Evolutionary conservation across 2,329 filamentous ascomycete species (phyloP), one percentile per base, ranked within the genome.

Genomic region (Penicillium paneum): DNA sequence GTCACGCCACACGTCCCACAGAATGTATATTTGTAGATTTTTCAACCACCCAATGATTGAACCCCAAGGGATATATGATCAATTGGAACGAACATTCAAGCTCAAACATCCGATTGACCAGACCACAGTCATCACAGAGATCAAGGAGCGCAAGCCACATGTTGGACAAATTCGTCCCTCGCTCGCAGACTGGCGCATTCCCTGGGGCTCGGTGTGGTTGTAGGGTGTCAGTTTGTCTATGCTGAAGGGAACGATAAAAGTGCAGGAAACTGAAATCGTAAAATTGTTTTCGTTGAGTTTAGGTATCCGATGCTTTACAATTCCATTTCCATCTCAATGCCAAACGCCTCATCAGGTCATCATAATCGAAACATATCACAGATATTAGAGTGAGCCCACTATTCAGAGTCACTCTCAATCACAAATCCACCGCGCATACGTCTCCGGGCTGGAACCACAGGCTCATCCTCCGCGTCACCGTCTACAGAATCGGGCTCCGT

Each of bases 1-100:
- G 66, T 73, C 7, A 78, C 78, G 0, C 77, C 78, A 57, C 78
- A 81, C 0, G 39, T 66, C 5, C 70, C 68, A 59, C 78, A 81
- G 61, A 79, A 80, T 12, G 70, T 74, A 5, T 73, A 78, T 8
- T 58, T 54, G 56, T 77, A 79, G n/a, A 3, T 55, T 54, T 55
- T 74, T 76, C 28, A 73, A 61, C 2, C 73, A 73, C 5, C 76
- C 75, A 34, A 77, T 72, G 3, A 56, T 26, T 5, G 66, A 32
- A 38, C 62, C 44, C 0, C 39, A 1, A 74, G 68, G 1, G 64
- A 66, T 39, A 78, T 67, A 48, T 74, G 67, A 12, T 65, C 61
- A 1, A 58, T 45, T 0, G 72, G 70, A 0, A 78, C 65, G 55
- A 76, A 79, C 6, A 74, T 67, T 77, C 77, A 80, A 7, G 65